Base-by-base conservation (phyloP, 768 basidiomycete species). In the Fibroporia radiculosa region DNA sequence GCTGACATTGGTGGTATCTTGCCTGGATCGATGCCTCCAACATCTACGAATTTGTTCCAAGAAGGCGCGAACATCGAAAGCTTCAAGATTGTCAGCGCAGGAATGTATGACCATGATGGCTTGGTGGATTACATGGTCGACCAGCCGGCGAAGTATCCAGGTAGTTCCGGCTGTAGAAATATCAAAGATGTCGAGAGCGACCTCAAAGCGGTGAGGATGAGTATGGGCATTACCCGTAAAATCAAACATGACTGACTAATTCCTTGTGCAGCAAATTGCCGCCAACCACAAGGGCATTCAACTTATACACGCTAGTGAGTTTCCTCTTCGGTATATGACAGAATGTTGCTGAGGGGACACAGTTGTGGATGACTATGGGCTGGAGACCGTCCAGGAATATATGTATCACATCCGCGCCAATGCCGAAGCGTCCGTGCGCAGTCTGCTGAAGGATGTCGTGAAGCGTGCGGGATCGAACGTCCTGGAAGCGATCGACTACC, bases 1-100 rank as follows among this genome's bases (percentile, higher is more conserved):
- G 90, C 91, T 3, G 92, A 95, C 65, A 87, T 93, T 49, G 91
- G 92, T 1, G 92, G 92, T 0, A 93, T 95, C 50, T 71, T 91
- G 2, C 90, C 93, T 5, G 91, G 89, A 1, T 92, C 87, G 28
- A 98, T 97, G 93, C 93, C 93, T 0, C 93, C 95, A 0, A 92
- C 89, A 2, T 86, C 84, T 10, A 83, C 84, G 52, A 91, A 78
- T 49, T 84, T 96, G 34, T 93, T 88, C 56, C 87, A 98, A 61
- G 93, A 98, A 61, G 93, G 93, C 16, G 95, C 93, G 0, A 78
- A 92, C 56, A 84, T 97, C 40, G 76, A 82, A 54, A 84, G 84
- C 60, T 89, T 96, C 74, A 96, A 93, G 65, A 80, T 98, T 48
- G 93, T 98, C 6, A 71, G 78, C 34, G 76, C 72, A 11, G 91